Evolutionary conservation across 495 filamentous ascomycete genomes (phyloP).

Genomic region (Choiromyces venosus): DNA sequence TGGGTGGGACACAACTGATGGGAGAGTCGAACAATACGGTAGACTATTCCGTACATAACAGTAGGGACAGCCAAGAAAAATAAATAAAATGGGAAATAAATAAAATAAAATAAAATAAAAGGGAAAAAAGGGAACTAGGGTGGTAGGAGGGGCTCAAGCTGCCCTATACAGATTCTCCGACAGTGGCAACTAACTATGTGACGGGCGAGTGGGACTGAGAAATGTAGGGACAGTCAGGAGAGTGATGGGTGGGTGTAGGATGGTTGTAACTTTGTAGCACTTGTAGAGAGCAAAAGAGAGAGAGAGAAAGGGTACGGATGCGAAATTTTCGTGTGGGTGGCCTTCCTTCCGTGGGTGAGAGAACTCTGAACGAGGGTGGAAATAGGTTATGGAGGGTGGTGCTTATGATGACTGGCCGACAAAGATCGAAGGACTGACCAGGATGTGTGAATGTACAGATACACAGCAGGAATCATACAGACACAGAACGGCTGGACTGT

Average conservation of each 20-base stretch:
- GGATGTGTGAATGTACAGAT: constrained; percentile 30
- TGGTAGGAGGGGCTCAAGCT: constrained; percentile 32
- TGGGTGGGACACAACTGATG: constrained; percentile 1
- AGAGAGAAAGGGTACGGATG: constrained; percentile 16
- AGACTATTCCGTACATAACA: not conserved
- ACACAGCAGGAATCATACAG: not conserved
- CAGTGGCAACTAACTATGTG: constrained; percentile 25
- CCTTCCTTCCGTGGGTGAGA: constrained; percentile 11
- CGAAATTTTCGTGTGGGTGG: constrained; percentile 20
- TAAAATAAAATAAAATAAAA: constrained; percentile 8
- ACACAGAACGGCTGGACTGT: not conserved
- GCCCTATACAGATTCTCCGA: constrained; percentile 35
- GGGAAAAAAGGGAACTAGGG: constrained; percentile 25
- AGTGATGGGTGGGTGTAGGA: not conserved
- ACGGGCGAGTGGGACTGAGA: not conserved
- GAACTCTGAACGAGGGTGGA: not conserved
- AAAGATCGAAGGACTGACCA: constrained; percentile 16
- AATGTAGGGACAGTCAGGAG: constrained; percentile 1
- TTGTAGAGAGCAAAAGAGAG: constrained; percentile 8
- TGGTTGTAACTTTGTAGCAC: not conserved
- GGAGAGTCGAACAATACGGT: not conserved
- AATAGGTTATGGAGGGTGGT: constrained; percentile 18
- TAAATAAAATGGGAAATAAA: constrained; percentile 8
- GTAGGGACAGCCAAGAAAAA: not conserved
- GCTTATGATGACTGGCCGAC: constrained; percentile 30